Evolutionary conservation across 768 basidiomycete genomes (phyloP).

Genomic region (Calocybe cyanea): DNA sequence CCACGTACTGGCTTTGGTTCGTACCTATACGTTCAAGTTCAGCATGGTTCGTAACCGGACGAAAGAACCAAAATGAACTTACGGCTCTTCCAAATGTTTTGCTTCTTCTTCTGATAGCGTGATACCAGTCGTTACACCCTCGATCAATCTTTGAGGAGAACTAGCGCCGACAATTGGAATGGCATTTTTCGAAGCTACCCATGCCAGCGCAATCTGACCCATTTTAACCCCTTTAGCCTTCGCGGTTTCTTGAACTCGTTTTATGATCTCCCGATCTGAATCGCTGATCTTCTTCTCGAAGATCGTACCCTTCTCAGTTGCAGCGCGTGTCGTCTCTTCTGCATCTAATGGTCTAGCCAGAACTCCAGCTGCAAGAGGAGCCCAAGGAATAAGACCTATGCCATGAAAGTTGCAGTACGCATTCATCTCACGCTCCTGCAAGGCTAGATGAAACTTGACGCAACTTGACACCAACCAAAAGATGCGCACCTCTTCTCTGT

Average conservation of each 20-base stretch:
- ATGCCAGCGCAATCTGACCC: slow-evolving; percentile 44
- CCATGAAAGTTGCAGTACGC: slow-evolving; percentile 44
- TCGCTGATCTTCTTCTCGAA: slow-evolving; percentile 19
- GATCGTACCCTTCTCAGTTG: slow-evolving; percentile 13
- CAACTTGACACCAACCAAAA: not conserved
- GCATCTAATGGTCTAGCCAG: slow-evolving; percentile 33
- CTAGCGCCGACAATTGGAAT: slow-evolving; percentile 28
- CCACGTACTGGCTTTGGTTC: slow-evolving; percentile 13
- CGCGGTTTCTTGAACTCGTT: slow-evolving; percentile 38
- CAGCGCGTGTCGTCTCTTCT: slow-evolving; percentile 18
- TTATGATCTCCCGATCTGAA: slow-evolving; percentile 28
- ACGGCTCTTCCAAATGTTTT: slow-evolving; percentile 37
- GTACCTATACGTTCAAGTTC: slow-evolving; percentile 7
- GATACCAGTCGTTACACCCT: slow-evolving; percentile 17
- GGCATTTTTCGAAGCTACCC: slow-evolving; percentile 31
- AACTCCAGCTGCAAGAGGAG: slow-evolving; percentile 35
- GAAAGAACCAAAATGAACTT: slow-evolving; percentile 10
- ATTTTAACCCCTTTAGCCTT: slow-evolving; percentile 36
- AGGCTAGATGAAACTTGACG: not conserved
- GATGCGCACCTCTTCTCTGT: slow-evolving; percentile 41
- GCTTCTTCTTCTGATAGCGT: slow-evolving; percentile 39
- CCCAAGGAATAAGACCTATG: slow-evolving; percentile 51
- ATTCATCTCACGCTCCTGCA: slow-evolving; percentile 42
- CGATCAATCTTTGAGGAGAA: slow-evolving; percentile 17
- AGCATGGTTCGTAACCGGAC: not conserved